Conservation (phyloP, 1,139 yeast genomes). For the Yamadazyma diospyri region DNA sequence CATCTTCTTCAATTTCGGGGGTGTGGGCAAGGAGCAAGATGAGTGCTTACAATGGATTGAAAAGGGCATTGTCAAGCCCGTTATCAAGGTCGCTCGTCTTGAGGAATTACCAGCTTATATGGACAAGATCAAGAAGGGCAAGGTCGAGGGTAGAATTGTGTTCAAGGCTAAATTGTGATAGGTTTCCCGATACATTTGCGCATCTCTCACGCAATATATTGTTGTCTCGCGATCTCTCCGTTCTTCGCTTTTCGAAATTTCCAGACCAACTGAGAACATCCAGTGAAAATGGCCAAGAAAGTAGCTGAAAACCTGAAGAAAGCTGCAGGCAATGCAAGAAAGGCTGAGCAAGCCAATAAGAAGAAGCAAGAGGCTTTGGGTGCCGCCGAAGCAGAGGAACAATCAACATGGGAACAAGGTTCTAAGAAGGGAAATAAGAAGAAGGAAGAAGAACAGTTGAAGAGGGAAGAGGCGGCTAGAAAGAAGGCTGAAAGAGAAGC, state of each 20-base stretch:
- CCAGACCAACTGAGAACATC: no score
- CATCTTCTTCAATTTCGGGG: slow-evolving; percentile 44
- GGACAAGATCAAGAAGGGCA: slow-evolving; percentile 34
- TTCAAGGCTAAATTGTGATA: slow-evolving; percentile 18
- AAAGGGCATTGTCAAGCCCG: slow-evolving; percentile 39
- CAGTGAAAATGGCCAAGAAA: slow-evolving; percentile 55
- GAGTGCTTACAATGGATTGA: slow-evolving; percentile 45
- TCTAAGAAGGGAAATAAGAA: slow-evolving; percentile 68
- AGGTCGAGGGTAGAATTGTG: slow-evolving; percentile 43
- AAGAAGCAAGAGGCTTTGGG: slow-evolving; percentile 54
- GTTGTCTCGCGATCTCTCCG: slow-evolving; percentile 4
- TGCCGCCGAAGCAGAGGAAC: slow-evolving; percentile 52
- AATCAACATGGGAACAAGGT: slow-evolving; percentile 69
- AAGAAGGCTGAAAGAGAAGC: slow-evolving; percentile 65
- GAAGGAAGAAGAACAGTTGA: slow-evolving; percentile 60
- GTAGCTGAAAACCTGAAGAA: slow-evolving; percentile 59
- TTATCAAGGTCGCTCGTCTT: slow-evolving; percentile 29
- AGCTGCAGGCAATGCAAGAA: slow-evolving; percentile 68
- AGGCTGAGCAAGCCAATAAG: slow-evolving; percentile 64
- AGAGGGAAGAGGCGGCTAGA: slow-evolving; percentile 60
- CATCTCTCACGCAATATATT: slow-evolving; percentile 1
- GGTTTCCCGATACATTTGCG: no score
- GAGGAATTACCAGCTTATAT: slow-evolving; percentile 35
- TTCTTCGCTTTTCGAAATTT: slow-evolving; percentile 2
- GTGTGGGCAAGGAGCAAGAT: slow-evolving; percentile 41